Conservation (phyloP, 2,329 filamentous ascomycete species). For the Colletotrichum ledebouriae region DNA sequence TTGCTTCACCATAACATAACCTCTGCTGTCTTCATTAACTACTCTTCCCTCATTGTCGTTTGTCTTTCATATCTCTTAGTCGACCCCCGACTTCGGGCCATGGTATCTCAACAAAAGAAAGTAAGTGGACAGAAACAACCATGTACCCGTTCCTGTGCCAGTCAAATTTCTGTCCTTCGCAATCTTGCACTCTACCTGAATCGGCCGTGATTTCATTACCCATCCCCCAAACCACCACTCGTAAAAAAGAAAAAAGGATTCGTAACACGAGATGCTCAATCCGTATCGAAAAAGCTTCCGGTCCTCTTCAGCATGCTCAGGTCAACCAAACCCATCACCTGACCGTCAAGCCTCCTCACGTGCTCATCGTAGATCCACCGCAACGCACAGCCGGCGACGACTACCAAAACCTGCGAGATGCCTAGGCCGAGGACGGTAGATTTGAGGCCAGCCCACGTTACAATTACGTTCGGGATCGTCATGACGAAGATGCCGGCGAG, state of each 20-base stretch:
- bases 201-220: constrained; percentile 11
- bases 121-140: constrained; percentile 2
- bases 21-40: neutral
- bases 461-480: constrained; percentile 55
- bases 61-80: neutral
- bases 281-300: constrained; percentile 61
- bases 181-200: neutral
- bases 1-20: neutral
- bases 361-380: constrained; percentile 60
- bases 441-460: constrained; percentile 51
- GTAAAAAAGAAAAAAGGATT: neutral
- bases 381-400: constrained; percentile 48
- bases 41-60: neutral
- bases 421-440: constrained; percentile 57
- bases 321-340: constrained; percentile 62
- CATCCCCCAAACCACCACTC: neutral
- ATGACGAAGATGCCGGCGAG: constrained; percentile 59
- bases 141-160: neutral
- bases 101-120: constrained; percentile 18
- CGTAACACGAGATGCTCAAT: constrained; percentile 44
- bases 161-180: neutral
- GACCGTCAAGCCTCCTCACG: constrained; percentile 60
- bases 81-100: neutral
- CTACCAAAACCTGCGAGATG: constrained; percentile 57
- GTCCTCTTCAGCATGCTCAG: constrained; percentile 57